Percentiles rank a stretch among this genome's conserved stretches.
Evolutionary conservation across 805 yeast species (phyloP).

Genomic region (Candida xyloterini): DNA sequence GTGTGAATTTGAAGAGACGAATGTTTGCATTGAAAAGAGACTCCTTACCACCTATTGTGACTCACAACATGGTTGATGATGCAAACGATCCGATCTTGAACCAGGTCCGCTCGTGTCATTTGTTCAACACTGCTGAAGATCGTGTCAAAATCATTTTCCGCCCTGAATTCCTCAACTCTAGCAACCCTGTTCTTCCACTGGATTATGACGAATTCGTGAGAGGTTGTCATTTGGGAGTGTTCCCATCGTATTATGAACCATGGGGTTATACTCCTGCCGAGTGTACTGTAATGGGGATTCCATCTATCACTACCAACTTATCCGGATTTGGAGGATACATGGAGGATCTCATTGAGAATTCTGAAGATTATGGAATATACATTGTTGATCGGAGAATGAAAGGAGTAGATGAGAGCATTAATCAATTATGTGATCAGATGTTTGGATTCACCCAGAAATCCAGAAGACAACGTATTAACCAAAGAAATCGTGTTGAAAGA

Average conservation of each 20-base stretch:
- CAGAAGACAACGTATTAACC: slow-evolving; percentile 95
- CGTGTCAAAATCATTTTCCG: slow-evolving; percentile 95
- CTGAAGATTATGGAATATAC: slow-evolving; percentile 94
- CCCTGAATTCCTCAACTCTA: slow-evolving; percentile 93
- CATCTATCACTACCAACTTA: slow-evolving; percentile 91
- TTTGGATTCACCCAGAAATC: slow-evolving; percentile 83
- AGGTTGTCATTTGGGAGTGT: slow-evolving; percentile 96
- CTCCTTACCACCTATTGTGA: slow-evolving; percentile 89
- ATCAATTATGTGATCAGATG: slow-evolving; percentile 87
- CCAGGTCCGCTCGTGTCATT: slow-evolving; percentile 86
- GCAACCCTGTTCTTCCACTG: slow-evolving; percentile 87
- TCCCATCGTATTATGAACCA: slow-evolving; percentile 98
- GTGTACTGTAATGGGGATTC: slow-evolving; percentile 99
- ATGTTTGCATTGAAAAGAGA: slow-evolving; percentile 90
- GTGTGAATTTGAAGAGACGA: slow-evolving; percentile 85
- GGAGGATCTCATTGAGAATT: slow-evolving; percentile 95
- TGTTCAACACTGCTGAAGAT: slow-evolving; percentile 86
- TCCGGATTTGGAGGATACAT: slow-evolving; percentile 98
- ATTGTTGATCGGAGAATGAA: slow-evolving; percentile 93
- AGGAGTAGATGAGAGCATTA: slow-evolving; percentile 88
- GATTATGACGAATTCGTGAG: slow-evolving; percentile 98
- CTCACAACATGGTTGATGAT: slow-evolving; percentile 96
- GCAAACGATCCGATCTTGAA: slow-evolving; percentile 85
- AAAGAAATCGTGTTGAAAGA: slow-evolving; percentile 95
- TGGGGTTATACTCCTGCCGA: slow-evolving; percentile 99